Evolutionary conservation across 2,329 filamentous ascomycete genomes (phyloP), one percentile per base, ranked within the genome.

Genomic region (Talaromyces sp.): DNA sequence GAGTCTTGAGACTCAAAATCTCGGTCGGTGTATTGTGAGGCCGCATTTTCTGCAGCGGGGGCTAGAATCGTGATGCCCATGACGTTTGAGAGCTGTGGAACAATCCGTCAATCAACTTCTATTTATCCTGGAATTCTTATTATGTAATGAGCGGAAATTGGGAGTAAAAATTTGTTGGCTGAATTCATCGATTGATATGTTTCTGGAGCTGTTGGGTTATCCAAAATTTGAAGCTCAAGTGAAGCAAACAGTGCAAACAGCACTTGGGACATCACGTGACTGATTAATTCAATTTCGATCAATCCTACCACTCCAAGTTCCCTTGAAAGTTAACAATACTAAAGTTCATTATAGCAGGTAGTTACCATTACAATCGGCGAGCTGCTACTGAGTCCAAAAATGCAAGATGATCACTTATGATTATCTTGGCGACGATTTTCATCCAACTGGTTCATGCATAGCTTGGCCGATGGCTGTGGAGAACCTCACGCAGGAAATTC

Each of bases 401-500:
- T n/a, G 41, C n/a, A 45, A n/a, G 17, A n/a, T n/a, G 17, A n/a
- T 17, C 27, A n/a, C 6, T 41, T 17, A 11, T 3, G 9, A 41
- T 9, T 7, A 41, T 41, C 3, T n/a, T 41, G 39, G 17, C 39
- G 6, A 41, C 17, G 39, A 45, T 10, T 2, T 11, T 10, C n/a
- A 11, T 35, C 7, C 35, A 54, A n/a, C 27, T 7, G 49, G 15
- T 13, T 5, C 27, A 31, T 6, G 27, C 11, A 31, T 35, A 86
- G 88, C 89, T 69, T 91, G 88, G 88, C 89, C 89, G 67, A 78
- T 90, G 76, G 89, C 90, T 78, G 89, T 92, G 75, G 84, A 87
- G 74, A 85, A 87, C 72, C 84, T 96, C 69, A 87, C 90, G 63
- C 89, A 93, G 83, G 89, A 93, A 77, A 87, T 97, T 69, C 87